Evolutionary conservation across 2,329 filamentous ascomycete species (phyloP).

Genomic region (Monosporascus cannonballus): DNA sequence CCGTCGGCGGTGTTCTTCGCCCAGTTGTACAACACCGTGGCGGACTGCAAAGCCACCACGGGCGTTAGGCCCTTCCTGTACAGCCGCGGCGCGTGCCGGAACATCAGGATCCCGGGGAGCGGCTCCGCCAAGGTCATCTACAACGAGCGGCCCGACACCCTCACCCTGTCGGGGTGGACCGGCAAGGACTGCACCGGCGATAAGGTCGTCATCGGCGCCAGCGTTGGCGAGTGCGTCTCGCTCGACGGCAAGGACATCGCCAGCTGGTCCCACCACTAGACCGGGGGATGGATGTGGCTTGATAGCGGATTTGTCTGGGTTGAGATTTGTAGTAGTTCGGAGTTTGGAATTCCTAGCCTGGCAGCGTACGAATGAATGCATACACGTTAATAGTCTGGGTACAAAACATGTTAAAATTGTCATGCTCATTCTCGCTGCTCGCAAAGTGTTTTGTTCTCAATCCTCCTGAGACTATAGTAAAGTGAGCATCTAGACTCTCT

Average conservation of each 20-base stretch:
- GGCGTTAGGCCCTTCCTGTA: slow-evolving; percentile 5
- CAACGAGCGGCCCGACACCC: slow-evolving; percentile 3
- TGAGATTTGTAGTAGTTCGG: too few relatives aligned
- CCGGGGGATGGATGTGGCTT: too few relatives aligned
- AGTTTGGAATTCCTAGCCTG: too few relatives aligned
- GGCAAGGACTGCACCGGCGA: slow-evolving; percentile 3
- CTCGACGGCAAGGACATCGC: slow-evolving; percentile 2
- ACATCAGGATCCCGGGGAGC: slow-evolving; percentile 1
- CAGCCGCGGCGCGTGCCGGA: slow-evolving; percentile 7
- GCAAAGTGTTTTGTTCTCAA: too few relatives aligned
- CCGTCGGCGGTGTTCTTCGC: slow-evolving; percentile 1
- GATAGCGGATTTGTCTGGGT: too few relatives aligned
- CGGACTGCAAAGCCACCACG: slow-evolving; percentile 2
- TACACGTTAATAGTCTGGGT: too few relatives aligned
- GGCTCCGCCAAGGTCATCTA: slow-evolving; percentile 6
- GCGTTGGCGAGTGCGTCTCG: slow-evolving; percentile 1
- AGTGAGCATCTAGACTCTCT: too few relatives aligned
- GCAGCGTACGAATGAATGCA: too few relatives aligned
- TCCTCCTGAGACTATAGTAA: too few relatives aligned
- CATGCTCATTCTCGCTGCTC: too few relatives aligned
- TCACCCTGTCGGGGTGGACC: slow-evolving; percentile 6
- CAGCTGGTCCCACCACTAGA: slow-evolving; percentile 4
- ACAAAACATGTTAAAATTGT: too few relatives aligned
- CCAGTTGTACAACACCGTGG: slow-evolving; percentile 1
- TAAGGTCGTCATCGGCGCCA: not conserved